Evolutionary conservation across 2,329 filamentous ascomycete genomes (phyloP), one percentile per base, ranked within the genome.

Genomic region (Byssoonygena ceratinophila): DNA sequence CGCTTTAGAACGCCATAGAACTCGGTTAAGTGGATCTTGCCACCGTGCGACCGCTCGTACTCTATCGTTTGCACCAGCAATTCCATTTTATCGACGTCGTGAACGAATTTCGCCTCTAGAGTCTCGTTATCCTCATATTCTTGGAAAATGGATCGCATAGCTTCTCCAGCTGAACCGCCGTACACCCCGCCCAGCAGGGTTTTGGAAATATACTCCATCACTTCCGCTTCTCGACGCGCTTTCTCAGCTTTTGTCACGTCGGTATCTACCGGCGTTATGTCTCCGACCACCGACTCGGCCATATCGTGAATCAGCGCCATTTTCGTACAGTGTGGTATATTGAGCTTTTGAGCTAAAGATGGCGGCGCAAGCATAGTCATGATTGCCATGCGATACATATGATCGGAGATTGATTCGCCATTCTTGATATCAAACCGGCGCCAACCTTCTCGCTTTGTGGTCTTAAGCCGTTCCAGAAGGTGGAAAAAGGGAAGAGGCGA

Each of bases 321-420:
- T 71, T 87, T 87, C 62, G 88, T 91, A 75, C 92, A 98, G 60
- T 83, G 84, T 23, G 78, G 71, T 36, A 95, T 77, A 66, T 97
- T 85, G 63, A 97, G 76, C 36, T 78, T 79, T 0, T 80, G 71
- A 1, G 82, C 76, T 9, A 96, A 79, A 1, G 84, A 72, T 0
- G 86, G 77, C 1, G 92, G 91, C 1, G 88, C 89, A 59, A 96
- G 80, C 83, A 98, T 87, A 58, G 87, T 89, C 68, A 98, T 88
- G 60, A 98, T 80, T 46, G 90, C 88, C 92, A 98, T 98, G 71
- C 92, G 89, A 72, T 97, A 98, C 92, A 98, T 98, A 77, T 98
- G 92, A 73, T 98, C 92, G 51, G 87, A 80, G 65, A 98, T 96
- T 1, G 88, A 94, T 70, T 98, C 92, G 66, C 87, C 85, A 54